phyloP scores from a whole-genome alignment of 257 asterid genomes.

The Nicotiana attenuata region DNA sequence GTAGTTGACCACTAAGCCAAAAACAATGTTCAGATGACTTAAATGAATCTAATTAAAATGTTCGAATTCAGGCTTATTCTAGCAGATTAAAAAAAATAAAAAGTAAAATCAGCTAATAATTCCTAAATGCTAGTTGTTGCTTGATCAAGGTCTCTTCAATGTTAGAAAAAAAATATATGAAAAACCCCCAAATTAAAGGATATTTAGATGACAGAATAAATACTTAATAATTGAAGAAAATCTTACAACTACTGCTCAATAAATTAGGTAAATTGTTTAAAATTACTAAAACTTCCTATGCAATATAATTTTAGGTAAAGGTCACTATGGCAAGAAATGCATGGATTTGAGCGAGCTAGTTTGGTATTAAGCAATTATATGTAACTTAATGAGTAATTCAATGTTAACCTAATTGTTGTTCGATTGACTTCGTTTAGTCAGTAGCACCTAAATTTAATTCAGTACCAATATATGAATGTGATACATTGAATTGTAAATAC shows the following conservation, averaged over 20 bases:
- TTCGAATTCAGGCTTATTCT: too few species aligned
- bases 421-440: neutral
- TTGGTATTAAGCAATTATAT: conserved; percentile 1
- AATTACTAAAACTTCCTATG: neutral
- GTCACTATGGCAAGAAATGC: neutral
- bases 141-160: neutral
- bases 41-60: too few species aligned
- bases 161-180: neutral
- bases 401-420: neutral
- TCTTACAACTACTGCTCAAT: neutral
- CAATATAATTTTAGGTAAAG: conserved; percentile 7
- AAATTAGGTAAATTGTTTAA: neutral
- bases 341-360: neutral
- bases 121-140: neutral
- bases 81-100: too few species aligned
- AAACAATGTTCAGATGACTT: too few species aligned
- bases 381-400: neutral
- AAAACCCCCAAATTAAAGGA: neutral
- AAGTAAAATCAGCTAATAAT: too few species aligned
- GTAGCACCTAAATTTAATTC: conserved; percentile 4
- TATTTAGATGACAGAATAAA: neutral
- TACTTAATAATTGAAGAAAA: neutral
- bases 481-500: neutral
- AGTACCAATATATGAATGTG: neutral
- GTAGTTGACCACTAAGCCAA: too few species aligned